phyloP scores from a whole-genome alignment of 2,329 filamentous ascomycete species.

The Thelonectria discophora region DNA sequence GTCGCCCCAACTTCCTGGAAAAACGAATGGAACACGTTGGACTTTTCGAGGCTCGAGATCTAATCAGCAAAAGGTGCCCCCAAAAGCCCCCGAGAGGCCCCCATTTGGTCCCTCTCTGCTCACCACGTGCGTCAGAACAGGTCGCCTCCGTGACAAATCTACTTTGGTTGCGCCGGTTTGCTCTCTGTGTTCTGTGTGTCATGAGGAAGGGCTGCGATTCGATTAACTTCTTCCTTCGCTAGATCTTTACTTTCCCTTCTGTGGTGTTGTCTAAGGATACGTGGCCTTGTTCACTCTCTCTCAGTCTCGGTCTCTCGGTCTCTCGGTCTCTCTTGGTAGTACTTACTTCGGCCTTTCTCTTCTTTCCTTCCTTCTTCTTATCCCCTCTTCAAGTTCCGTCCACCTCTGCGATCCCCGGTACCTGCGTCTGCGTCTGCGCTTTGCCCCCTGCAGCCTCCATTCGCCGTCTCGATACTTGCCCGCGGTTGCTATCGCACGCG shows the following conservation, averaged over 20 bases:
- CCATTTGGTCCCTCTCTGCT: constrained; percentile 24
- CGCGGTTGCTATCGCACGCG: constrained; percentile 31
- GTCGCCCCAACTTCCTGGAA: constrained; percentile 34
- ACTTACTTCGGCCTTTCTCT: constrained; percentile 16
- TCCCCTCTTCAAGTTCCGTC: neutral
- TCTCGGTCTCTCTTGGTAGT: no score
- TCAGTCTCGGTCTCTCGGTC: constrained; percentile 5
- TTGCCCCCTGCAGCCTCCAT: constrained; percentile 10
- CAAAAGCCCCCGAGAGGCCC: neutral
- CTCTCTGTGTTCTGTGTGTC: constrained; percentile 27
- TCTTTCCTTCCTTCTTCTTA: constrained; percentile 12
- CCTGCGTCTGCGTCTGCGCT: constrained; percentile 15
- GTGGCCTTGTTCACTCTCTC: constrained; percentile 9
- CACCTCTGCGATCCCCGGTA: constrained; percentile 10
- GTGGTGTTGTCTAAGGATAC: neutral
- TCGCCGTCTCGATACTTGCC: constrained; percentile 6
- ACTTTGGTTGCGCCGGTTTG: neutral
- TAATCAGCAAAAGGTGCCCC: constrained; percentile 18
- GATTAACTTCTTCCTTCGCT: constrained; percentile 25
- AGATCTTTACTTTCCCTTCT: constrained; percentile 18
- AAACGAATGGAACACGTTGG: constrained; percentile 44
- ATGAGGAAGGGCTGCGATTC: constrained; percentile 41
- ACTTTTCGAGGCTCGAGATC: constrained; percentile 34
- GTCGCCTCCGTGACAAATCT: constrained; percentile 44
- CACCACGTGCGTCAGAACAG: constrained; percentile 47